Evolutionary conservation across 2,329 filamentous ascomycete genomes (phyloP), one percentile per base, ranked within the genome.

Genomic region (Calonectria honghensis): DNA sequence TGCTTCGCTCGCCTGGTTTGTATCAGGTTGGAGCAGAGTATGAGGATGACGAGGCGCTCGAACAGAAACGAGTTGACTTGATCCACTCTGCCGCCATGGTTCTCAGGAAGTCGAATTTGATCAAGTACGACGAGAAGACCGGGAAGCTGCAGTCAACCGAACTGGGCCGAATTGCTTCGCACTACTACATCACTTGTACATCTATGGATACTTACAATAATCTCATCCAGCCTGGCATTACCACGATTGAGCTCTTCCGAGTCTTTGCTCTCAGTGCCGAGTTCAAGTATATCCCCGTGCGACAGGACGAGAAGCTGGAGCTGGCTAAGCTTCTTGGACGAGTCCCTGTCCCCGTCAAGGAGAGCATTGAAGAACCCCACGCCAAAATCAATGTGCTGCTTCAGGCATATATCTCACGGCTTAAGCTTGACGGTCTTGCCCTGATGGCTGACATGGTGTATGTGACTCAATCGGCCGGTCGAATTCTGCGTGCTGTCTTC

Each of bases 401-500:
- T 7, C 97, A 99, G 85, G 97, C 97, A 4, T 99, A 97, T 83
- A 98, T 99, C 74, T 98, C 96, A 61, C 92, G 97, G 68, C 92
- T 99, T 68, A 97, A 96, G 85, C 91, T 99, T 0, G 96, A 98
- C 75, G 97, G 97, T 1, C 89, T 99, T 70, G 97, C 97, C 4
- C 87, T 99, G 75, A 98, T 99, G 96, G 96, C 97, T 35, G 97
- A 99, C 84, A 94, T 99, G 89, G 97, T 99, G 4, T 99, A 99
- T 81, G 96, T 99, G 70, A 99, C 97, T 2, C 97, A 99, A 83
- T 98, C 96, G 31, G 97, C 97, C 65, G 97, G 97, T 39, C 95
- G 97, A 90, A 98, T 99, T 79, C 88, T 99, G 59, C 93, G 97
- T 72, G 97, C 97, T 0, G 94, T 99, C 65, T 99, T 98, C 79